Evolutionary conservation across 805 yeast species (phyloP).

Genomic region (Barnettozyma sucrosica): DNA sequence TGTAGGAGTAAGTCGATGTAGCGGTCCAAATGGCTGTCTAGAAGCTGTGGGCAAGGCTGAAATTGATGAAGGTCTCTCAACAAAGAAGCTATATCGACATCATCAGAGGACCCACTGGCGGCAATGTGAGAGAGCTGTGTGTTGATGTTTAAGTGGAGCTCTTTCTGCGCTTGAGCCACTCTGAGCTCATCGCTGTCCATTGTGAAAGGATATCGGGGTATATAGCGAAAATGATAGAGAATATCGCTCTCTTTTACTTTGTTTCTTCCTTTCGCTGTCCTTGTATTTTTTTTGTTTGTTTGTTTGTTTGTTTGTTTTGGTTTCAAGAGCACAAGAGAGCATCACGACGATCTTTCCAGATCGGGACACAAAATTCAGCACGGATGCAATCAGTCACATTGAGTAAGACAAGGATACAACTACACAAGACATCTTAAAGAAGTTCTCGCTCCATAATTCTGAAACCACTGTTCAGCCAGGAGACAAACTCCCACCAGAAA

Average conservation of each 20-base stretch:
- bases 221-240: too few species aligned
- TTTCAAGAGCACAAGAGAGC: neutral
- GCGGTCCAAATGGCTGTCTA: conserved; percentile 36
- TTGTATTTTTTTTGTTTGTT: too few species aligned
- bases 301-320: neutral
- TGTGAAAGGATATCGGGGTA: too few species aligned
- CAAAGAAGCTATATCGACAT: conserved; percentile 8
- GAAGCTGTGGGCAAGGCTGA: conserved; percentile 47
- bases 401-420: too few species aligned
- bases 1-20: conserved; percentile 30
- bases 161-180: conserved; percentile 26
- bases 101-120: neutral
- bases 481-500: too few species aligned
- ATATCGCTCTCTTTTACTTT: too few species aligned
- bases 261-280: too few species aligned
- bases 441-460: too few species aligned
- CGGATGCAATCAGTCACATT: too few species aligned
- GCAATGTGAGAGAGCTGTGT: conserved; percentile 5
- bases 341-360: neutral
- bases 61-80: conserved; percentile 38
- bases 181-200: conserved; percentile 31
- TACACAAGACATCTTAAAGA: too few species aligned
- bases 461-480: too few species aligned
- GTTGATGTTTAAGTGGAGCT: conserved; percentile 5
- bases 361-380: neutral